phyloP scores from a whole-genome alignment of 768 basidiomycete species.

The Trametes punicea region DNA sequence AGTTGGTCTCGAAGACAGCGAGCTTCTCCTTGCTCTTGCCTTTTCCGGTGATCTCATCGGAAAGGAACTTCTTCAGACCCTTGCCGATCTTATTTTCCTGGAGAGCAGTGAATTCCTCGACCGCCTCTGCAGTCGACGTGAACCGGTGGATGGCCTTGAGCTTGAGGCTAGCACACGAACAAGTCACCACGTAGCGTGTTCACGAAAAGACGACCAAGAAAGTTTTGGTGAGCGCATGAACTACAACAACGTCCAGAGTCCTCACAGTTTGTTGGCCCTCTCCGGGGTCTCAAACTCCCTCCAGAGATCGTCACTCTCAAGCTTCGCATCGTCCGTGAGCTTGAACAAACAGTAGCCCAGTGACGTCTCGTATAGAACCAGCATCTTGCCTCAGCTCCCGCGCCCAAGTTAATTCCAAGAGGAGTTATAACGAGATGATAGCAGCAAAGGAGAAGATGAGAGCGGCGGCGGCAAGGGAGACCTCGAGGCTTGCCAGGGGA shows the following conservation, averaged over 20 bases:
- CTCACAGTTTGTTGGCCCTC: constrained; percentile 88
- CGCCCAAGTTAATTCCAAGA: background rate
- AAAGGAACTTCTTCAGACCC: constrained; percentile 89
- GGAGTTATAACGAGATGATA: background rate
- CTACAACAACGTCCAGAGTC: constrained; percentile 14
- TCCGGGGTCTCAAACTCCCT: constrained; percentile 93
- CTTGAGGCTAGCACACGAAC: constrained; percentile 62
- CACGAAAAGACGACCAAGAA: constrained; percentile 3
- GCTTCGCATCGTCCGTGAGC: constrained; percentile 82
- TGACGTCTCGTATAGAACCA: constrained; percentile 94
- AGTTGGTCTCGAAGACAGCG: constrained; percentile 84
- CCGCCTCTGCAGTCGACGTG: constrained; percentile 92
- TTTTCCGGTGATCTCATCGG: constrained; percentile 82
- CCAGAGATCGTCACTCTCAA: constrained; percentile 82
- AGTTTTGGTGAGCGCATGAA: constrained; percentile 14
- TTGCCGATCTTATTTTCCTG: constrained; percentile 93
- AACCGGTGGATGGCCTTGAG: constrained; percentile 95
- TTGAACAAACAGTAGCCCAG: constrained; percentile 99
- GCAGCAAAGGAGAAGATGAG: background rate
- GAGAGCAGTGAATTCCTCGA: constrained; percentile 92
- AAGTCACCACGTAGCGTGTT: background rate
- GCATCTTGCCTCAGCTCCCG: constrained; percentile 50
- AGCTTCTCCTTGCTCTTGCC: constrained; percentile 84
- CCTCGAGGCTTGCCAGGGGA: constrained; percentile 8
- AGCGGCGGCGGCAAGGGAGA: background rate